Evolutionary conservation across 371 early-diverging fungal species (phyloP), one percentile per base, ranked within the genome.

Genomic region (Massospora cicadina): DNA sequence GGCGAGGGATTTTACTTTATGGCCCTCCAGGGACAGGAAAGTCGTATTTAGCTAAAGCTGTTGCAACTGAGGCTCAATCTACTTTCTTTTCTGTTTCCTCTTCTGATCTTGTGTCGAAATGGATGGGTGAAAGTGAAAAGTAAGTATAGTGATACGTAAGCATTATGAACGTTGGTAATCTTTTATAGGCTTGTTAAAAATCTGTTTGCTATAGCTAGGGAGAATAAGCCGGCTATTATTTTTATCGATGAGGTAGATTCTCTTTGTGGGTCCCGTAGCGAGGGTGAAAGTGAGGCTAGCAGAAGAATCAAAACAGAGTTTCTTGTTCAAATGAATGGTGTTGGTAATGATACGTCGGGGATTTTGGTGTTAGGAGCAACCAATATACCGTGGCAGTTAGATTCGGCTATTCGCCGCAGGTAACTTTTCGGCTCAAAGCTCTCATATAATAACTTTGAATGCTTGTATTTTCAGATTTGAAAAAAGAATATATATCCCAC

Each of bases 11-110:
- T 65, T 76, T 99, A 59, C 73, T 99, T 28, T 98, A 98, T 74
- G 99, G 99, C 1, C 97, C 97, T 30, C 99, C 99, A 24, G 97
- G 98, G 70, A 95, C 99, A 0, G 95, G 99, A 68, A 97, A 99
- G 78, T 90, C 98, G 13, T 92, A 89, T 68, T 79, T 99, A 65
- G 98, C 98, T 27, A 95, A 94, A 72, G 97, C 96, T 0, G 92
- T 98, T 12, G 97, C 98, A 0, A 95, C 95, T 1, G 96, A 98
- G 70, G 91, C 95, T 53, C 81, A 89, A 55, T 84, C 95, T 0
- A 94, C 96, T 13, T 98, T 98, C 72, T 93, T 95, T 68, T 87
- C 93, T 21, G 88, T 98, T 21, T 90, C 90, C 1, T 93, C 95
- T 0, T 92, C 96, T 0, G 95, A 95, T 75, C 78, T 98, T 58